Conservation (phyloP, 306 rosid genomes). For the Citrullus colocynthis region DNA sequence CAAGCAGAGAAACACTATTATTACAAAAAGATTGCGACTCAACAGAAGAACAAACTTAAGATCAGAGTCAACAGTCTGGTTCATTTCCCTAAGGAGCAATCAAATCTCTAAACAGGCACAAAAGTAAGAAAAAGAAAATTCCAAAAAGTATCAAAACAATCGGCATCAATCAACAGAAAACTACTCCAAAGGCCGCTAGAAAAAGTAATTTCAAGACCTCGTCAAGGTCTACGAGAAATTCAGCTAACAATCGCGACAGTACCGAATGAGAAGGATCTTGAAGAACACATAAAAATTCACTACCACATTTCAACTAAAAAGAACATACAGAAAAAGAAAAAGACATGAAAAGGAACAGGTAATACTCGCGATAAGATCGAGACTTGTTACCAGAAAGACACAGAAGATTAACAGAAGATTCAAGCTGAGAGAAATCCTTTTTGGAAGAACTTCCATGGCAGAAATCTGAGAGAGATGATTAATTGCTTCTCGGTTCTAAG, state of each 20-base stretch:
- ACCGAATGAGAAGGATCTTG: neutral
- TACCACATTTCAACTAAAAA: neutral
- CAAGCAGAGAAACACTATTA: neutral
- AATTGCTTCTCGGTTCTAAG: neutral
- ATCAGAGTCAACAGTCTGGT: neutral
- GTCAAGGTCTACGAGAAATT: neutral
- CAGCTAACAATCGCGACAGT: neutral
- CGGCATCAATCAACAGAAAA: slow-evolving; percentile 2
- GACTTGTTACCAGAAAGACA: slow-evolving; percentile 23
- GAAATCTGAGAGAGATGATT: neutral
- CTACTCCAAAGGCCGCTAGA: slow-evolving; percentile 11
- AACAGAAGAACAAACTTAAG: neutral
- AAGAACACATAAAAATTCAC: neutral
- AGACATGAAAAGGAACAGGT: neutral
- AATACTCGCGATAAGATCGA: neutral
- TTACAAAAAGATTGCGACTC: neutral
- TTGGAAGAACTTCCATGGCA: slow-evolving; percentile 14
- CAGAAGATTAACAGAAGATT: slow-evolving; percentile 15
- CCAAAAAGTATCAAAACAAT: slow-evolving; percentile 11
- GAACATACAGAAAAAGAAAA: neutral
- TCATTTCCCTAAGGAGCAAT: neutral
- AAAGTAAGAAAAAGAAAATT: slow-evolving; percentile 8
- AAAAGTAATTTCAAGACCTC: neutral
- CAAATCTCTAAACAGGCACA: neutral
- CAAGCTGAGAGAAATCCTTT: slow-evolving; percentile 7